Base-by-base conservation (phyloP, 495 filamentous ascomycete genomes). In the Podospora anserina region DNA sequence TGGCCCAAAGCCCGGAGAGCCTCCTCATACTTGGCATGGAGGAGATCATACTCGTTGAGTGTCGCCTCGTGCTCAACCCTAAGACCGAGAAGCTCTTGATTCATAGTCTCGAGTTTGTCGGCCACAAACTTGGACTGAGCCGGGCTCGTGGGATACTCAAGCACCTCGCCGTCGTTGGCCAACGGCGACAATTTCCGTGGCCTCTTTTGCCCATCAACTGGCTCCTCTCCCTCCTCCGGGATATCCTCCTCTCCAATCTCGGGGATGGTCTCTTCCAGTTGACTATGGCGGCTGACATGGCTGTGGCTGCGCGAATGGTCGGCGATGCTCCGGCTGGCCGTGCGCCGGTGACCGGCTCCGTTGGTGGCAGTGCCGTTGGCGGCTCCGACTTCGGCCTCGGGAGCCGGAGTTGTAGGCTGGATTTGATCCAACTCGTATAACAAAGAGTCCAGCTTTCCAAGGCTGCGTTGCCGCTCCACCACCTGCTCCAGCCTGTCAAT, bases 401-500 rank as follows among this genome's bases (percentile, higher is more conserved):
- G 34, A 18, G 68, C 67, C 7, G 74, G 69, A 7, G 85, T 84
- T 63, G 89, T 86, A 54, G 91, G 85, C 56, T 92, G 89, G 64
- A 93, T 85, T 71, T 91, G 85, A 74, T 98, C 95, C 6, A 97
- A 86, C 71, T 98, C 94, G 74, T 94, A 88, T 2, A 99, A 86
- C 11, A 98, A 84, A 69, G 89, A 93, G 75, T 99, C 96, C 26
- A 99, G 86, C 76, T 96, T 97, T 16, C 95, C 94, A 54, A 99
- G 86, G 75, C 93, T 97, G 55, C 96, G 86, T 75, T 99, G 95
- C 61, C 96, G 92, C 74, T 98, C 94, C 62, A 99, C 87, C 26
- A 98, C 93, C 79, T 97, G 92, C 77, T 97, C 94, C 44, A 99
- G 82, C 53, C 94, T 88, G 76, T 96, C 89, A 72, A 99, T 91